phyloP scores from a whole-genome alignment of 2,329 filamentous ascomycete genomes.

The Fusarium tuaranense region DNA sequence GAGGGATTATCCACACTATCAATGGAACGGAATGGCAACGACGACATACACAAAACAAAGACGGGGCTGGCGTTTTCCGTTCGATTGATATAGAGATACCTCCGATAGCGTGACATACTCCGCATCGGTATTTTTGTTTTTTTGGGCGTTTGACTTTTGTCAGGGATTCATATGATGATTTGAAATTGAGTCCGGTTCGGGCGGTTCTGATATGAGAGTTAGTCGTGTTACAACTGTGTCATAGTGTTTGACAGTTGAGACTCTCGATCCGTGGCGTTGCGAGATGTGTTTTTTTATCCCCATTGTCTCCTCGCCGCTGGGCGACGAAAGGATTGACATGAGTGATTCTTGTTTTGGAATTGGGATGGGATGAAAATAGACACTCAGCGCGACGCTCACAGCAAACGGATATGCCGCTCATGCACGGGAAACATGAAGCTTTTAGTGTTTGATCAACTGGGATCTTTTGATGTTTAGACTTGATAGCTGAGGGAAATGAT shows the following conservation, averaged over 20 bases:
- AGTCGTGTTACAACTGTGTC: conserved; percentile 14
- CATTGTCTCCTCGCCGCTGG: conserved; percentile 17
- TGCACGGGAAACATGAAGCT: conserved; percentile 22
- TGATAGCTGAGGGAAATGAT: conserved; percentile 16
- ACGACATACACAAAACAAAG: conserved; percentile 37
- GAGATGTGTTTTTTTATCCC: conserved; percentile 30
- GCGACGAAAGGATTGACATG: conserved; percentile 30
- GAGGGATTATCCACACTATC: conserved; percentile 41
- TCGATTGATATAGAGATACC: conserved; percentile 46
- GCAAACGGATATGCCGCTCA: conserved; percentile 36
- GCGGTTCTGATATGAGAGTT: conserved; percentile 35
- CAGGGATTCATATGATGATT: conserved; percentile 18
- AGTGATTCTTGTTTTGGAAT: conserved; percentile 28
- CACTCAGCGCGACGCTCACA: conserved; percentile 38
- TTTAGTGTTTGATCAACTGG: conserved; percentile 22
- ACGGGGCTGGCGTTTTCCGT: conserved; percentile 45
- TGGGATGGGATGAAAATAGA: conserved; percentile 34
- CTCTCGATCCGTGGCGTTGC: conserved; percentile 13
- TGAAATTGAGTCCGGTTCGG: conserved; percentile 26
- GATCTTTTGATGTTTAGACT: conserved; percentile 31
- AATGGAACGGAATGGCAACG: conserved; percentile 44
- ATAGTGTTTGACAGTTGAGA: conserved; percentile 5
- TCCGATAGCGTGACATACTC: conserved; percentile 39
- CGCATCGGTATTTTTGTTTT: conserved; percentile 34
- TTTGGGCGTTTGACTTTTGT: conserved; percentile 22